These are phyloP conservation scores for Kondoa malvinella DNA, from an alignment of 768 basidiomycete genomes.

Conservation along the genomic window DNA sequence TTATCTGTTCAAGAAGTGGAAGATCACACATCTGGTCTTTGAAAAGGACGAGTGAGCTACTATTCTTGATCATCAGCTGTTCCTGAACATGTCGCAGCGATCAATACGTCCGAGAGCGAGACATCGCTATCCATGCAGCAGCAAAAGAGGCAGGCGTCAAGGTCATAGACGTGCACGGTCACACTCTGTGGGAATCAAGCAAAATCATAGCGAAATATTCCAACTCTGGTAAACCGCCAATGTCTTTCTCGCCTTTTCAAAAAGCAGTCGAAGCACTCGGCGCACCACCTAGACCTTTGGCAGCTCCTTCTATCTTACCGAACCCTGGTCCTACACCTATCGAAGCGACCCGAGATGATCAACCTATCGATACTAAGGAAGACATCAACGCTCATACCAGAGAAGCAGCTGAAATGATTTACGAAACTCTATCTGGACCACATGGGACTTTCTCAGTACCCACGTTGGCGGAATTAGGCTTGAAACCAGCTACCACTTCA, in stretches of 20 bases:
- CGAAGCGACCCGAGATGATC: neutral
- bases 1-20: constrained; percentile 30
- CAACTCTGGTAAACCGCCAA: constrained; percentile 28
- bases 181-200: constrained; percentile 32
- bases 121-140: constrained; percentile 26
- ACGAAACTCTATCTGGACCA: constrained; percentile 30
- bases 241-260: constrained; percentile 28
- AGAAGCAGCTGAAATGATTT: constrained; percentile 15
- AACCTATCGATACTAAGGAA: constrained; percentile 2
- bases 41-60: constrained; percentile 16
- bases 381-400: constrained; percentile 23
- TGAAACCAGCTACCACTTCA: constrained; percentile 24
- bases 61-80: neutral
- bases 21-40: constrained; percentile 32
- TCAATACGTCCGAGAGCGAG: constrained; percentile 29
- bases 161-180: constrained; percentile 30
- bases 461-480: constrained; percentile 30
- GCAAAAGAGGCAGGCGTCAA: constrained; percentile 28
- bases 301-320: constrained; percentile 27
- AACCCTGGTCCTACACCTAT: constrained; percentile 25
- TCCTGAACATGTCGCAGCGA: constrained; percentile 21
- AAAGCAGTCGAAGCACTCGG: constrained; percentile 29
- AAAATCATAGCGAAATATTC: constrained; percentile 28
- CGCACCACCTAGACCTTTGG: constrained; percentile 22
- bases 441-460: constrained; percentile 30